A percentile compares a stretch with the other conserved stretches of the same genome.
Evolutionary conservation across 208 protist species (phyloP).

Genomic region (Sergeia podlipaevii): DNA sequence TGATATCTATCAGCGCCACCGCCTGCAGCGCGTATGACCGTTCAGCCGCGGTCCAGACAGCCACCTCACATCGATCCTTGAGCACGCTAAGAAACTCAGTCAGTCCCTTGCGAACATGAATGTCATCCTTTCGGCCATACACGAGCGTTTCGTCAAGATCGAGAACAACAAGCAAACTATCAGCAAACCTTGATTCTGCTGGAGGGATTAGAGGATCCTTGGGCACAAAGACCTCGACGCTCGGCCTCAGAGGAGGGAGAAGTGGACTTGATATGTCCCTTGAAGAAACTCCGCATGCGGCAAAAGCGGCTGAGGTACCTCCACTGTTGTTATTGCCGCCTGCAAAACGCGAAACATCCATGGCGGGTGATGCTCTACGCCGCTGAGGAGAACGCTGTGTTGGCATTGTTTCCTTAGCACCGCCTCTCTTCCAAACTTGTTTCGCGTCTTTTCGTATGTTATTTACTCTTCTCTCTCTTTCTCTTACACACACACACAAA

Average conservation of each 20-base stretch:
- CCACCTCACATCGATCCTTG: slow-evolving; percentile 62
- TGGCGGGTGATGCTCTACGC: too few species aligned
- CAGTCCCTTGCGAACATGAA: slow-evolving; percentile 56
- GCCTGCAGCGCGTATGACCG: slow-evolving; percentile 70
- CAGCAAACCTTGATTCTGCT: slow-evolving; percentile 28
- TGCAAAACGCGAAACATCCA: too few species aligned
- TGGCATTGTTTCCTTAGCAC: too few species aligned
- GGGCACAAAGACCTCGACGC: neutral
- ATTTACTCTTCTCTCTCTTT: too few species aligned
- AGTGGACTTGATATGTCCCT: too few species aligned
- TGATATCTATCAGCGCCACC: slow-evolving; percentile 58
- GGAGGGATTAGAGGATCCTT: slow-evolving; percentile 52
- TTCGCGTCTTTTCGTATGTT: too few species aligned
- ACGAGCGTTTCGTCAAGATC: slow-evolving; percentile 89
- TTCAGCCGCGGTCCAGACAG: slow-evolving; percentile 85
- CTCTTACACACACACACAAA: too few species aligned
- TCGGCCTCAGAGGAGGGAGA: neutral
- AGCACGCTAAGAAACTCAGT: slow-evolving; percentile 55
- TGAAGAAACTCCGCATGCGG: too few species aligned
- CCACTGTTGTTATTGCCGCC: too few species aligned
- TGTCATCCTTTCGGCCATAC: slow-evolving; percentile 53
- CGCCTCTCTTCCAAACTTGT: too few species aligned
- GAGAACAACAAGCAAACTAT: slow-evolving; percentile 80
- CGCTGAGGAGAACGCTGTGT: too few species aligned
- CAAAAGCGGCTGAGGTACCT: too few species aligned